Evolutionary conservation across 257 asterid species (phyloP), one percentile per base, ranked within the genome.

Genomic region (Solanum gracilifrons): DNA sequence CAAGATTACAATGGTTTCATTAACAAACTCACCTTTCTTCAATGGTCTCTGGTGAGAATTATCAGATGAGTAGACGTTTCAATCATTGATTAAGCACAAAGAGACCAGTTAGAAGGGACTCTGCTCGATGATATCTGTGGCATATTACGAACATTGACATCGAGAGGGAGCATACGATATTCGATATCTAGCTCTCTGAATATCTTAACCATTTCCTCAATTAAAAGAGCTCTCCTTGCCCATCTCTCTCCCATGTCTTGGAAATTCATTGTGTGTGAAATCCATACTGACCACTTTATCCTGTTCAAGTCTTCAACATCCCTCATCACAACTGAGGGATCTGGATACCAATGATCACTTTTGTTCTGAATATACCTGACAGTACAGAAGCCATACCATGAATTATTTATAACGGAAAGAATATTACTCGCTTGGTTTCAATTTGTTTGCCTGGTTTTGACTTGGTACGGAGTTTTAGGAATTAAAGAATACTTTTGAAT

Each of bases 211-310:
- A 96, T 93, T 88, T 97, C 98, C 92, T 93, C 98, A 0, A 97
- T 93, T 41, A 97, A 90, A 62, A 91, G 92, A 25, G 96, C 91
- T 88, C 99, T 93, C 87, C 99, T 91, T 7, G 75, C 72, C 93
- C 93, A 95, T 88, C 98, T 95, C 92, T 97, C 98, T 6, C 98
- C 97, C 98, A 97, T 97, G 89, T 97, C 96, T 86, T 97, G 98
- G 86, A 88, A 90, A 89, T 97, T 97, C 94, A 97, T 97, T 29
- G 83, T 94, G 92, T 97, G 99, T 0, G 93, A 89, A 31, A 89
- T 93, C 98, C 99, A 96, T 9, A 93, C 43, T 0, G 99, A 95
- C 92, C 94, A 95, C 89, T 91, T 95, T 91, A 97, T 71, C 90
- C 93, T 69, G 94, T 97, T 97, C 97, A 96, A 82, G 91, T 97